phyloP scores from a whole-genome alignment of 192 early-diverging fungal species.

The Backusella luteola region DNA sequence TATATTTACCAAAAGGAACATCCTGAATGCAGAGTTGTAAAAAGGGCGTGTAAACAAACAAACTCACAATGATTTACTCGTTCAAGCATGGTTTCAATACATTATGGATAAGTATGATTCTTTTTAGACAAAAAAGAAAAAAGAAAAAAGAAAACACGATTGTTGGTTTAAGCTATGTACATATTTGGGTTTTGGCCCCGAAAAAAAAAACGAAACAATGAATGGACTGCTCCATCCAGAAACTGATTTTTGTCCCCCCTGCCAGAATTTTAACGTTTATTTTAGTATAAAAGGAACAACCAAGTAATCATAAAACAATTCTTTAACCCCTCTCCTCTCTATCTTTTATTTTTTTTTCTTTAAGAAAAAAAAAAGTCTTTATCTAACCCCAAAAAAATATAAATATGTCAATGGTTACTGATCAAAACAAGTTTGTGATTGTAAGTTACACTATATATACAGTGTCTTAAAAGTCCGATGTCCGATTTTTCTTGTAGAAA shows the following conservation, averaged over 20 bases:
- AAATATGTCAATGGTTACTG: slow-evolving; percentile 17
- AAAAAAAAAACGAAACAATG: not conserved
- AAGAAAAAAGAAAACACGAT: not conserved
- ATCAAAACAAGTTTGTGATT: slow-evolving; percentile 34
- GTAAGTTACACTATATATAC: slow-evolving; percentile 16
- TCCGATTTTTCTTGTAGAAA: too few species aligned
- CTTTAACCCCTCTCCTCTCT: not conserved
- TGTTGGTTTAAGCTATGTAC: not conserved
- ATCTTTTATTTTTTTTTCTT: not conserved
- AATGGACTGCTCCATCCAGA: not conserved
- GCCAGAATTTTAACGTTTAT: slow-evolving; percentile 37
- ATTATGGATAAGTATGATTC: not conserved
- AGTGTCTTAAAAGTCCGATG: too few species aligned
- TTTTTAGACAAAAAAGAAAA: not conserved
- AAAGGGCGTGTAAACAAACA: not conserved
- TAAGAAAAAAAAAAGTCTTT: not conserved
- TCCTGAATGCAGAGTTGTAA: not conserved
- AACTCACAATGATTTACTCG: not conserved
- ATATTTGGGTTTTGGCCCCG: not conserved
- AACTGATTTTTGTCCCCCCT: not conserved
- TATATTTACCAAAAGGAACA: not conserved
- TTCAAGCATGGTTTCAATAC: not conserved
- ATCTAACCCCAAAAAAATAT: not conserved
- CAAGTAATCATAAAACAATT: not conserved
- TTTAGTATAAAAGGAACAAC: slow-evolving; percentile 12